Base-by-base conservation (phyloP, 148 eudicot species). In the Rhododendron griersonianum region DNA sequence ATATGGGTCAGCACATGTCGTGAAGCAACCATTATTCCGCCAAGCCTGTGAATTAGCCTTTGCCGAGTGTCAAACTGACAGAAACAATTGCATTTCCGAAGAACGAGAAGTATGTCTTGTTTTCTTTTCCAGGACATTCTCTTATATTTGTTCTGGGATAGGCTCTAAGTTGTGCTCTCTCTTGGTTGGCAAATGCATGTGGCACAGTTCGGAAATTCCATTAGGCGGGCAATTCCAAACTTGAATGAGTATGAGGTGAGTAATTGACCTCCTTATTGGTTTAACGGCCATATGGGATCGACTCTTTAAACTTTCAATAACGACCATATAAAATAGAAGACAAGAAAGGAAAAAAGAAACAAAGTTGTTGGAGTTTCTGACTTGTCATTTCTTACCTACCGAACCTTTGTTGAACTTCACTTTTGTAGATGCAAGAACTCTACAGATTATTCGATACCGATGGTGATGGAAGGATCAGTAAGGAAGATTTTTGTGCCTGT, bases 21-120 rank as follows among this genome's bases (percentile, higher is more conserved):
- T 92, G 84, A 91, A 89, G 87, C 94, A 93, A 81, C 94, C 92
- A 57, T 67, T 88, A 59, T 93, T 93, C 83, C 87, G 87, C 75
- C 89, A 80, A 63, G 92, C 92, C 67, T 92, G 96, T 83, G 94
- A 91, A 86, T 51, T 83, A 50, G 93, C 92, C 65, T 93, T 93
- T 83, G 57, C 82, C 35, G 79, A 76, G 83, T 90, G 92, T 80
- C 87, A 87, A 33, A 78, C 28, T 50, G 71, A 82, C 33, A 86
- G 59, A 86, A 84, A 86, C 30, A 35, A 77, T 84, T 84, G 81
- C 87, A 86, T 93, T 71, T 81, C 88, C 5, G 87, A 88, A 83
- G 87, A 88, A 83, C 82, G 76, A 92, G 92, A 93, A 90, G 94
- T 93, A 85, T 78, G 69, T 82, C 47, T 74, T 69, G n/a, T 86